A percentile compares a stretch with the other conserved stretches of the same genome.
phyloP scores from a whole-genome alignment of 2,329 filamentous ascomycete species.

The Sclerotinia sclerotiorum region DNA sequence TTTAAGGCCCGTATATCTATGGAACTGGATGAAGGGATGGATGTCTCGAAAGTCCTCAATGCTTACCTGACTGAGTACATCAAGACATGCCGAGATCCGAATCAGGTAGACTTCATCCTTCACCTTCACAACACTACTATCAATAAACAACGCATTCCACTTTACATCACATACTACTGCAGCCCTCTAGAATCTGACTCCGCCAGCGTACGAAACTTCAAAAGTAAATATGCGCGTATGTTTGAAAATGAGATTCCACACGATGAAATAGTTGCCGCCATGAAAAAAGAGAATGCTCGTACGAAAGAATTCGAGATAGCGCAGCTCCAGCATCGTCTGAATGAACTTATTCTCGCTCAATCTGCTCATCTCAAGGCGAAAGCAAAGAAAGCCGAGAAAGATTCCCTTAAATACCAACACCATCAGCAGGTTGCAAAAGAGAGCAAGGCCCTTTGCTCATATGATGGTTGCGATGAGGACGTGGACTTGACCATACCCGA shows the following conservation, averaged over 20 bases:
- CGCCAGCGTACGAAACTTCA: constrained; percentile 34
- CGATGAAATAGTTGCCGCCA: constrained; percentile 34
- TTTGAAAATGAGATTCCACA: constrained; percentile 34
- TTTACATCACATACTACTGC: constrained; percentile 38
- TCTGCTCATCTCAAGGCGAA: constrained; percentile 37
- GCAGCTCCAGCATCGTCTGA: constrained; percentile 28
- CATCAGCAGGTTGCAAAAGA: constrained; percentile 24
- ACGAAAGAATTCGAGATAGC: constrained; percentile 28
- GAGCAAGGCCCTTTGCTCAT: constrained; percentile 29
- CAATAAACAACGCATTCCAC: constrained; percentile 31
- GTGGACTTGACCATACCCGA: constrained; percentile 32
- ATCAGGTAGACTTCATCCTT: constrained; percentile 26
- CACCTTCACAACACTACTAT: constrained; percentile 29
- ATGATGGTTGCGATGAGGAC: constrained; percentile 31
- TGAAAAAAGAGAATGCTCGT: constrained; percentile 35
- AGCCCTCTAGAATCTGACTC: constrained; percentile 27
- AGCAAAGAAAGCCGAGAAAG: constrained; percentile 35
- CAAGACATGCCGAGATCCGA: constrained; percentile 19
- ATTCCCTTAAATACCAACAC: constrained; percentile 27
- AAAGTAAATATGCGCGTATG: constrained; percentile 37
- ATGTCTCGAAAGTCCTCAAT: constrained; percentile 28
- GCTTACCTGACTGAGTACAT: constrained; percentile 26
- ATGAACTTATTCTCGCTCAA: constrained; percentile 37
- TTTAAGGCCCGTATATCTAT: constrained; percentile 22
- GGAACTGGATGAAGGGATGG: constrained; percentile 26